phyloP scores from a whole-genome alignment of 495 filamentous ascomycete species.

The Chaetomium cochliodes region DNA sequence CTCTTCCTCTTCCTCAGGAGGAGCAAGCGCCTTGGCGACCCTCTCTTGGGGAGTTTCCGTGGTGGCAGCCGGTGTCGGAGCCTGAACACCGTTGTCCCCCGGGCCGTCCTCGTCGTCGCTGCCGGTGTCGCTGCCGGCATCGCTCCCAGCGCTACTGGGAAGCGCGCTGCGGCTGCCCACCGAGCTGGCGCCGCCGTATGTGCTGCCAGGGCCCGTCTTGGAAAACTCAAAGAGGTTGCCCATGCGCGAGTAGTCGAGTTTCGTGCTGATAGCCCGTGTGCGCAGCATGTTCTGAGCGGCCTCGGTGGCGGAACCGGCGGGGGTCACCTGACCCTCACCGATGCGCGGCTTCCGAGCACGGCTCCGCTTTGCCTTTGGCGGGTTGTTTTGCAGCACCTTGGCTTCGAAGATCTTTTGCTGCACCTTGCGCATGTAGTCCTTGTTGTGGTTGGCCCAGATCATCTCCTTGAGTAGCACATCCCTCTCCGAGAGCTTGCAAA shows the following conservation, averaged over 20 bases:
- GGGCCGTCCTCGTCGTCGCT: neutral
- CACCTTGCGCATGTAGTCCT: slow-evolving; percentile 79
- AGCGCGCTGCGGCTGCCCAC: slow-evolving; percentile 24
- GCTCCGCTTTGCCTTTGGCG: slow-evolving; percentile 50
- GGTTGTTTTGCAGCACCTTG: slow-evolving; percentile 56
- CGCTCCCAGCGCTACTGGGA: slow-evolving; percentile 27
- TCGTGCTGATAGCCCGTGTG: slow-evolving; percentile 68
- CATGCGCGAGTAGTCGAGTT: slow-evolving; percentile 78
- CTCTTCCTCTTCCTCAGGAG: slow-evolving; percentile 25
- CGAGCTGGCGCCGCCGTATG: slow-evolving; percentile 30
- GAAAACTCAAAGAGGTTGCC: slow-evolving; percentile 49
- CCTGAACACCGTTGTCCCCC: neutral
- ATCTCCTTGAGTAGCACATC: slow-evolving; percentile 78
- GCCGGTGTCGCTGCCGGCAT: slow-evolving; percentile 13
- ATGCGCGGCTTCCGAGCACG: slow-evolving; percentile 55
- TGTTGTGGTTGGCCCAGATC: slow-evolving; percentile 92
- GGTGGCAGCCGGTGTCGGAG: neutral
- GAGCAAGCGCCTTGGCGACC: slow-evolving; percentile 8
- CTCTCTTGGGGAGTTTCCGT: neutral
- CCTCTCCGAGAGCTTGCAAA: slow-evolving; percentile 66
- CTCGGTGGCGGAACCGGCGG: slow-evolving; percentile 63
- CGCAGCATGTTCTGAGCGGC: slow-evolving; percentile 73
- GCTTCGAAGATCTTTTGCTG: slow-evolving; percentile 72
- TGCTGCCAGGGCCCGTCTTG: slow-evolving; percentile 42
- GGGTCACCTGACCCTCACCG: slow-evolving; percentile 56